phyloP scores from a whole-genome alignment of 208 protist genomes.

The Wallacemonas sp. region DNA sequence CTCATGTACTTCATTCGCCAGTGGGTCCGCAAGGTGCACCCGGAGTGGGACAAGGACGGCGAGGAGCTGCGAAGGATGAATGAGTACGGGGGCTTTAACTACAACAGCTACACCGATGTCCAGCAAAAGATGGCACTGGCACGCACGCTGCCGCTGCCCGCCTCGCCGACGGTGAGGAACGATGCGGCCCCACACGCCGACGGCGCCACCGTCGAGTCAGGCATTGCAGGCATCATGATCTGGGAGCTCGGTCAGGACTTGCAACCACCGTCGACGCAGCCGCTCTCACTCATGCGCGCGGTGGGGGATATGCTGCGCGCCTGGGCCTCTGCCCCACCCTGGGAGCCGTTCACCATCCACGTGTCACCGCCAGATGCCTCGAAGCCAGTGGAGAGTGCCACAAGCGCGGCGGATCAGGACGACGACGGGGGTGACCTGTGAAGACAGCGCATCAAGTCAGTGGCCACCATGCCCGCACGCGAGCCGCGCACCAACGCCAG shows the following conservation, averaged over 20 bases:
- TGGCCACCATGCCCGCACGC: not conserved
- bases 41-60: conserved; percentile 13
- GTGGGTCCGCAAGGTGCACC: conserved; percentile 31
- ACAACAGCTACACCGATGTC: conserved; percentile 39
- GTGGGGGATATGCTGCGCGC: conserved; percentile 40
- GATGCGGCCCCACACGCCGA: not conserved
- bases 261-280: conserved; percentile 27
- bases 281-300: conserved; percentile 49
- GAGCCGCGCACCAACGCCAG: not conserved
- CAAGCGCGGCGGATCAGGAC: not conserved
- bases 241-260: conserved; percentile 80
- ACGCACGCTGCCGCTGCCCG: conserved; percentile 4
- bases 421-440: conserved; percentile 10
- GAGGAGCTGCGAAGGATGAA: conserved; percentile 28
- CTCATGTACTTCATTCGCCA: conserved; percentile 33
- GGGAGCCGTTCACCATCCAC: no score
- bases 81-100: conserved; percentile 37
- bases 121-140: conserved; percentile 54
- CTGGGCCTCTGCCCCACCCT: conserved; percentile 15
- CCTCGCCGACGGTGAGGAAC: not conserved
- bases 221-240: conserved; percentile 65
- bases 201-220: not conserved
- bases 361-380: no score
- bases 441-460: not conserved
- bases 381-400: no score